Percentiles rank a stretch among this genome's conserved stretches.
These are phyloP conservation scores for Diaporthe vaccinii DNA, from an alignment of 2,329 filamentous ascomycete species.

Conservation along the genomic window DNA sequence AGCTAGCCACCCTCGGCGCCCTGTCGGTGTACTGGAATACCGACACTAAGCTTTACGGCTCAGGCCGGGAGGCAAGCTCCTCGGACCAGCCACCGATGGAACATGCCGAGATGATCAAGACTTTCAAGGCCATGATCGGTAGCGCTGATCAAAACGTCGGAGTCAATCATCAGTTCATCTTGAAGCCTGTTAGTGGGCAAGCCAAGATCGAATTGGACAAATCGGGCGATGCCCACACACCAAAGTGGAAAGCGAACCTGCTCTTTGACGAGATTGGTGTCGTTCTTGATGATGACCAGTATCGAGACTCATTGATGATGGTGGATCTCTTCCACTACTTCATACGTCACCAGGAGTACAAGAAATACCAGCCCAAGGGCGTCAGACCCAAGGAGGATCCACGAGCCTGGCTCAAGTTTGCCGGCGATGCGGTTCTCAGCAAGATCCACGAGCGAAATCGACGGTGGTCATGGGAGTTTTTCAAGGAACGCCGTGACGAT, in stretches of 20 bases:
- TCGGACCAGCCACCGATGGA: slow-evolving; percentile 72
- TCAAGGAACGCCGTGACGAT: slow-evolving; percentile 92
- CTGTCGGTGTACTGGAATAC: slow-evolving; percentile 99
- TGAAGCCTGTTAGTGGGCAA: slow-evolving; percentile 95
- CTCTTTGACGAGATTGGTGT: slow-evolving; percentile 98
- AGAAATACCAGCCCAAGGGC: slow-evolving; percentile 88
- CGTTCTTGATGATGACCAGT: slow-evolving; percentile 97
- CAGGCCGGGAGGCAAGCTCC: slow-evolving; percentile 79
- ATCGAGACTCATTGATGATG: slow-evolving; percentile 97
- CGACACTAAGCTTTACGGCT: slow-evolving; percentile 85
- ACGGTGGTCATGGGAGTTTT: slow-evolving; percentile 96
- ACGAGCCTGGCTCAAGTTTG: slow-evolving; percentile 91
- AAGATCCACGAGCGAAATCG: slow-evolving; percentile 97
- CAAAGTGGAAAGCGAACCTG: slow-evolving; percentile 90
- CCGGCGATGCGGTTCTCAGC: slow-evolving; percentile 86
- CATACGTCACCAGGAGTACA: slow-evolving; percentile 97
- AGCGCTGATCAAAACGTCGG: slow-evolving; percentile 56
- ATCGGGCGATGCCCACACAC: slow-evolving; percentile 81
- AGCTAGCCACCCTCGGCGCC: slow-evolving; percentile 90
- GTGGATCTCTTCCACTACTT: slow-evolving; percentile 99
- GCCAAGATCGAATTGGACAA: slow-evolving; percentile 97
- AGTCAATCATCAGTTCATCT: slow-evolving; percentile 85
- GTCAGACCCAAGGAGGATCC: slow-evolving; percentile 89
- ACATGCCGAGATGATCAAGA: slow-evolving; percentile 82
- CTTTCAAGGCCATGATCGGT: slow-evolving; percentile 85